Conservation (phyloP, 495 filamentous ascomycete genomes). For the Viridothelium virens region DNA sequence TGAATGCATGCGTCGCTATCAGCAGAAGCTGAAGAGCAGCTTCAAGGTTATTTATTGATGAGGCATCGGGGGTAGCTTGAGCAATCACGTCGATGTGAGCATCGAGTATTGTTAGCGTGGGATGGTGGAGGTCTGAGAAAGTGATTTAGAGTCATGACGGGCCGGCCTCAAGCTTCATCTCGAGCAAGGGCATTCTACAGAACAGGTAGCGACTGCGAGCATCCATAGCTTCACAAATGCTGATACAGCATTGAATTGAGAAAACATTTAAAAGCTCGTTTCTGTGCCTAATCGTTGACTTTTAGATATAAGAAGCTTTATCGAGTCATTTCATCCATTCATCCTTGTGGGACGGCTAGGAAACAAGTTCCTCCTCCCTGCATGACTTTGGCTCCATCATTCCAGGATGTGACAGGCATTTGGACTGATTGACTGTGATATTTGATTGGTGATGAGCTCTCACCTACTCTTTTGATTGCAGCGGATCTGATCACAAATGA, state of each 20-base stretch:
- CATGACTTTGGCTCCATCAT: not conserved
- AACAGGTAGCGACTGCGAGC: no score
- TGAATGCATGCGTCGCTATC: conserved; percentile 2
- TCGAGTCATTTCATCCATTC: not conserved
- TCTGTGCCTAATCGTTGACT: not conserved
- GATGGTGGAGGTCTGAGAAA: not conserved
- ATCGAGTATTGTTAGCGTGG: not conserved
- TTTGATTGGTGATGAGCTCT: not conserved
- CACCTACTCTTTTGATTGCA: not conserved
- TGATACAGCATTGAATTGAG: not conserved
- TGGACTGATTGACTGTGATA: not conserved
- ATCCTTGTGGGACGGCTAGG: not conserved
- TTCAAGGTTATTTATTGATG: not conserved
- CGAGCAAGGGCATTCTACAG: conserved; percentile 1
- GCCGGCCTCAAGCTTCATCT: not conserved
- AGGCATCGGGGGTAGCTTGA: not conserved
- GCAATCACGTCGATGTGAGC: not conserved
- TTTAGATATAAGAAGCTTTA: not conserved
- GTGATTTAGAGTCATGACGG: not conserved
- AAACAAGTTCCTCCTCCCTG: conserved; percentile 3
- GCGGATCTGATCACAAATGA: no score
- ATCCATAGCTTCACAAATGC: not conserved
- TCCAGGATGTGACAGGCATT: not conserved
- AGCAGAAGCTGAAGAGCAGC: conserved; percentile 4
- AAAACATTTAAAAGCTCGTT: not conserved